phyloP scores from a whole-genome alignment of 2,329 filamentous ascomycete genomes.

The Venturia oleaginea region DNA sequence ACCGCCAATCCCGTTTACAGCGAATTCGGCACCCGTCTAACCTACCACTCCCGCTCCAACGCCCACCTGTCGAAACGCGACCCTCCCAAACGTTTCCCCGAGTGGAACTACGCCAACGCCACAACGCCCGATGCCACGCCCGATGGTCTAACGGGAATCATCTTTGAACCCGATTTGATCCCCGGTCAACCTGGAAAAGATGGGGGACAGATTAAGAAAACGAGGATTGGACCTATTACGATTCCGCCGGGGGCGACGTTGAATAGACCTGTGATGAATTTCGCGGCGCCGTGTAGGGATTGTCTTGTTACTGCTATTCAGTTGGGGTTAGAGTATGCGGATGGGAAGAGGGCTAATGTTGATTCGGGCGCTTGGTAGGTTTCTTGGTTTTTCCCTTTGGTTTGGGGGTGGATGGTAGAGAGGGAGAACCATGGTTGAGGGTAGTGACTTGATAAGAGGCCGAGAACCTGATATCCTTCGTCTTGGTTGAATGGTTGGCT shows the following conservation, averaged over 20 bases:
- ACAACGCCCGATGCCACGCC: slow-evolving; percentile 3
- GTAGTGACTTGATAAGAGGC: no score
- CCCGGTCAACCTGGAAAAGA: neutral
- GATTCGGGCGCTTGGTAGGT: slow-evolving; percentile 5
- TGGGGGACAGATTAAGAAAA: neutral
- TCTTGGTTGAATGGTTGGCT: no score
- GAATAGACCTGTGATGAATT: neutral
- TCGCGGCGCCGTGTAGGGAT: slow-evolving; percentile 2
- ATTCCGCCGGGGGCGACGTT: neutral
- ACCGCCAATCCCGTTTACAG: neutral
- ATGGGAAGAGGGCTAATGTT: slow-evolving; percentile 8
- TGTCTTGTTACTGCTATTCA: slow-evolving; percentile 8
- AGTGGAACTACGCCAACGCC: slow-evolving; percentile 5
- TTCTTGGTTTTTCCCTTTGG: neutral
- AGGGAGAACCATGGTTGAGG: neutral
- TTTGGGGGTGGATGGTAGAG: neutral
- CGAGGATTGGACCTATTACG: slow-evolving; percentile 1
- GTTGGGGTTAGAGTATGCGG: neutral
- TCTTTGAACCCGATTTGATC: slow-evolving; percentile 7
- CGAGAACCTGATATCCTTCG: no score
- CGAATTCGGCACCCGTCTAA: neutral
- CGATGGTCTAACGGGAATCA: neutral
- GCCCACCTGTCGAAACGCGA: neutral
- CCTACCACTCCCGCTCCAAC: neutral
- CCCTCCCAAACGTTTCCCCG: neutral